These are phyloP conservation scores for Phyllosticta citribraziliensis DNA, from an alignment of 2,329 filamentous ascomycete genomes.

Conservation along the genomic window DNA sequence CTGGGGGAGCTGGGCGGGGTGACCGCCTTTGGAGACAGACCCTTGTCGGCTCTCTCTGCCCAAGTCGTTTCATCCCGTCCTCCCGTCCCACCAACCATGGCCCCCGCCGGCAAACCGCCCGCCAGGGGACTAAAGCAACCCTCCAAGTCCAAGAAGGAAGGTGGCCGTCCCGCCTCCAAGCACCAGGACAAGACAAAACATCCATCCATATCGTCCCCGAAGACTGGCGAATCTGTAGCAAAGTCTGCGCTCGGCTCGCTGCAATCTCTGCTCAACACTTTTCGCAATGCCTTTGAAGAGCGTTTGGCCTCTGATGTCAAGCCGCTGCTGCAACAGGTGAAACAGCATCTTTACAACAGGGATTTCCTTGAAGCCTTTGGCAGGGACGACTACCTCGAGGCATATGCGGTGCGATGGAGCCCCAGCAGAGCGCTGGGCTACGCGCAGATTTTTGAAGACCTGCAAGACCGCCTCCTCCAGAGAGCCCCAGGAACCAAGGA, in stretches of 20 bases:
- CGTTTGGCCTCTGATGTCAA: constrained; percentile 37
- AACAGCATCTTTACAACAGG: constrained; percentile 73
- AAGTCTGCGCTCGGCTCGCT: constrained; percentile 46
- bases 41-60: background rate
- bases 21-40: background rate
- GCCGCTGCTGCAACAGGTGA: constrained; percentile 65
- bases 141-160: background rate
- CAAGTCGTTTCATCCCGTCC: background rate
- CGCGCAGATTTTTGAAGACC: constrained; percentile 44
- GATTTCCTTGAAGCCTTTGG: constrained; percentile 78
- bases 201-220: background rate
- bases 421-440: constrained; percentile 78
- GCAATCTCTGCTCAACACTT: constrained; percentile 64
- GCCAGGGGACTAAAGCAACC: background rate
- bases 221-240: background rate
- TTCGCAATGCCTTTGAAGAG: constrained; percentile 52
- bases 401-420: constrained; percentile 87
- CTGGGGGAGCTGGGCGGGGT: background rate
- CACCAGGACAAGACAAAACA: background rate
- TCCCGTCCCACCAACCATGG: background rate
- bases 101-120: background rate
- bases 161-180: background rate
- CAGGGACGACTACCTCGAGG: constrained; percentile 58
- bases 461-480: constrained; percentile 18
- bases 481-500: background rate